Base-by-base conservation (phyloP, 768 basidiomycete species). In the Favolaschia claudopus region DNA sequence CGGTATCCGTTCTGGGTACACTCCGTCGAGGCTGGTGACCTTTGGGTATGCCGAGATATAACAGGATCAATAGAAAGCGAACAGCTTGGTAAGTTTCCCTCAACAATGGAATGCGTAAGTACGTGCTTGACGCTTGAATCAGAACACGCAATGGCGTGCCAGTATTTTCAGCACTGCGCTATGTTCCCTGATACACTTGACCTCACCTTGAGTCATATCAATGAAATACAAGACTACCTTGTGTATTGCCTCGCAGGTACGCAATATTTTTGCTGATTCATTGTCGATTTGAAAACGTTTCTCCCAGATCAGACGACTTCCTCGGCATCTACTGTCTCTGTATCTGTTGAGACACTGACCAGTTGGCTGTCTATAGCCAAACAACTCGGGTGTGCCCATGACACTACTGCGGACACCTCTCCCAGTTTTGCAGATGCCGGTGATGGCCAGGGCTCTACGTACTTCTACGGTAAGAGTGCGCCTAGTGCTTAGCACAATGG, bases 1-100 rank as follows among this genome's bases (percentile, higher is more conserved):
- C 69, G 76, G 32, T 62, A 68, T 24, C 61, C 80, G 15, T 82
- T 82, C 59, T 82, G 79, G 81, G 31, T 80, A 15, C 67, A 79
- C 15, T 49, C 65, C 3, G 75, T 71, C 50, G 60, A 73, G 0
- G 69, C 69, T 4, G 29, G 44, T 5, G 58, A 61, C 2, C 55
- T 77, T 27, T 40, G 3, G n/a, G 15, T 45, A 7, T 58, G 48
- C 49, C 3, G 34, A 4, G 12, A 3, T 15, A 56, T 62, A 17
- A 17, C 38, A 20, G 53, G 53, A 8, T 9, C 45, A 2, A 55
- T 61, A 5, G 39, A 33, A 37, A 24, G 20, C 7, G 46, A 43
- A 28, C 59, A 50, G 10, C 47, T 61, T 34, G 7, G 59, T 55
- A 15, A 33, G 59, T 45, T 22, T 6, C 25, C 7, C 15, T 1